A percentile compares a stretch with the other conserved stretches of the same genome.
These are phyloP conservation scores for Allium cepa DNA, from an alignment of 106 monocot genomes.

Conservation along the genomic window DNA sequence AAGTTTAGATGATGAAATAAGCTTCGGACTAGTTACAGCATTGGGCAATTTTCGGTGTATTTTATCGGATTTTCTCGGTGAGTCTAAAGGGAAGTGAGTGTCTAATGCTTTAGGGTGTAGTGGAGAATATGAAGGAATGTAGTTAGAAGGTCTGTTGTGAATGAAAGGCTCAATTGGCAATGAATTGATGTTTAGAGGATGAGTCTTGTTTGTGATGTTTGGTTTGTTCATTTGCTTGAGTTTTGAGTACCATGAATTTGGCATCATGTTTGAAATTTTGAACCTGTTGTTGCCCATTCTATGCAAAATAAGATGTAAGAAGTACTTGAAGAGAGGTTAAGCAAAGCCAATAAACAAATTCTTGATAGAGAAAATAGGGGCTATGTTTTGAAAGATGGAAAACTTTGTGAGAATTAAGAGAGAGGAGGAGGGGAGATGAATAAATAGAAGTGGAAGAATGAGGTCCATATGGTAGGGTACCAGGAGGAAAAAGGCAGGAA, in stretches of 20 bases:
- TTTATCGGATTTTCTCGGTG: slow-evolving; percentile 26
- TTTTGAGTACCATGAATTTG: slow-evolving; percentile 77
- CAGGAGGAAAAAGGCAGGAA: too few relatives aligned
- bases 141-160: slow-evolving; percentile 58
- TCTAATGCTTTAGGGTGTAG: slow-evolving; percentile 16
- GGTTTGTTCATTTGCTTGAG: slow-evolving; percentile 40
- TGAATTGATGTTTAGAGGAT: background rate
- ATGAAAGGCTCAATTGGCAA: background rate
- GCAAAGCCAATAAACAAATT: background rate
- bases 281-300: slow-evolving; percentile 65
- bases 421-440: background rate
- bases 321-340: background rate
- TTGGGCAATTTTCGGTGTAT: slow-evolving; percentile 9
- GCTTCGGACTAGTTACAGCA: background rate
- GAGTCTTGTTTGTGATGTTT: background rate
- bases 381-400: too few relatives aligned
- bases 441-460: background rate
- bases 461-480: too few relatives aligned
- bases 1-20: background rate
- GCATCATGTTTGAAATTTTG: slow-evolving; percentile 56
- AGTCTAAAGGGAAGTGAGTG: slow-evolving; percentile 17
- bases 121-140: slow-evolving; percentile 38
- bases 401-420: background rate
- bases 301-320: background rate
- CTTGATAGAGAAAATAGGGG: background rate